Percentiles rank a stretch among this genome's conserved stretches.
Conservation (phyloP, 2,329 filamentous ascomycete genomes). For the Colletotrichum sp. region DNA sequence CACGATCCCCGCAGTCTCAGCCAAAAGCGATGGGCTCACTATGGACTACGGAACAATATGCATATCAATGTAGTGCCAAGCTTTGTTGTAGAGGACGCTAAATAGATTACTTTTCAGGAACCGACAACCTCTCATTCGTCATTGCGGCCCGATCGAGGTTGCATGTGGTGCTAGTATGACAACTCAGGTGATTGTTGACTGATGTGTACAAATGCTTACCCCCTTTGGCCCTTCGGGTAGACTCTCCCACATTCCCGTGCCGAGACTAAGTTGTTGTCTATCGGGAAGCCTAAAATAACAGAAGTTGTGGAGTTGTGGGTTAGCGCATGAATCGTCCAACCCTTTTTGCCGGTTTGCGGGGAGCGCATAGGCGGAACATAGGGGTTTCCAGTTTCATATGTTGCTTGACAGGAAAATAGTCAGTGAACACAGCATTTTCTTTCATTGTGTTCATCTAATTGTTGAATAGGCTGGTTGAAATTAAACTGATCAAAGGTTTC, state of each 20-base stretch:
- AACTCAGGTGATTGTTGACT: not conserved
- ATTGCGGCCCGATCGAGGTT: not conserved
- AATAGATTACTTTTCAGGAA: not conserved
- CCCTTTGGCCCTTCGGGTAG: not conserved
- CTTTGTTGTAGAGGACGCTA: not conserved
- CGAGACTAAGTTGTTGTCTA: not conserved
- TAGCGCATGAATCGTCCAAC: not conserved
- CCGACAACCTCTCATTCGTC: not conserved
- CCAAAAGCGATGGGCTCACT: not conserved
- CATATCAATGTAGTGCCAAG: not conserved
- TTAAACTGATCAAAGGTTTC: not conserved
- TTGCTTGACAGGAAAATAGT: not conserved
- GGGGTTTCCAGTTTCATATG: not conserved
- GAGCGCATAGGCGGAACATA: not conserved
- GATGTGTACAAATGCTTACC: not conserved
- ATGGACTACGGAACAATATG: not conserved
- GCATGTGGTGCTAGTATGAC: not conserved
- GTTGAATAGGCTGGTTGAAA: not conserved
- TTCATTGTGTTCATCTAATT: accelerated
- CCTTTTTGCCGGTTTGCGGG: not conserved
- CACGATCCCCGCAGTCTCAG: not conserved
- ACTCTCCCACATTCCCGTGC: not conserved
- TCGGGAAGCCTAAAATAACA: not conserved
- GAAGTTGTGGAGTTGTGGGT: not conserved
- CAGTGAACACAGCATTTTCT: not conserved